Evolutionary conservation across 2,329 filamentous ascomycete species (phyloP).

Genomic region (Cercospora janseana): DNA sequence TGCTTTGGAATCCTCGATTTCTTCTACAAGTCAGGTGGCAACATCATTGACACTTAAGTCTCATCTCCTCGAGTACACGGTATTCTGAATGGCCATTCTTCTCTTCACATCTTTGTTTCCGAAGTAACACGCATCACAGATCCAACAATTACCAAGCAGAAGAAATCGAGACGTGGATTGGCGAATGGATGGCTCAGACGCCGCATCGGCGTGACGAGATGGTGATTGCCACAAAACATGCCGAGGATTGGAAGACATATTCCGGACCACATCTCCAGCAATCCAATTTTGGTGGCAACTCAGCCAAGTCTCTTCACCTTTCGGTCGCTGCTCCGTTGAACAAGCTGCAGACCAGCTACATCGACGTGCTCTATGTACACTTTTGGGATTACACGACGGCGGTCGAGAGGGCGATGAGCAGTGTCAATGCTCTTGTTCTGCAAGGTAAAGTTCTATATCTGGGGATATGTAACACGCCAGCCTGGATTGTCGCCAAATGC

Average conservation of each 20-base stretch:
- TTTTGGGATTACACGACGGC: constrained; percentile 63
- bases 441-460: constrained; percentile 67
- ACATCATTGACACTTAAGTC: constrained; percentile 36
- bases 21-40: constrained; percentile 36
- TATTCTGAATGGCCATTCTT: no score
- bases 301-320: constrained; percentile 59
- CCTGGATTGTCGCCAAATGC: constrained; percentile 51
- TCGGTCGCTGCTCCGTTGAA: constrained; percentile 39
- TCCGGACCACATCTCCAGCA: constrained; percentile 15
- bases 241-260: constrained; percentile 52
- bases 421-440: constrained; percentile 59
- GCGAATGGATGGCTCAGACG: constrained; percentile 33
- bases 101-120: no score
- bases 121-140: constrained; percentile 32
- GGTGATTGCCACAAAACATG: constrained; percentile 54
- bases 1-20: constrained; percentile 38
- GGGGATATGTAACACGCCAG: constrained; percentile 66
- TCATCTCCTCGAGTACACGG: no score
- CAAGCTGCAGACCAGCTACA: constrained; percentile 65
- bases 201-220: constrained; percentile 21
- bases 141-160: constrained; percentile 37
- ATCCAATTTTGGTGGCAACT: constrained; percentile 51
- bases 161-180: constrained; percentile 38
- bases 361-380: constrained; percentile 54
- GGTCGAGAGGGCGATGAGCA: constrained; percentile 67